Evolutionary conservation across 345 rosid genomes (phyloP).

Genomic region (Sisymbrium altissimum): DNA sequence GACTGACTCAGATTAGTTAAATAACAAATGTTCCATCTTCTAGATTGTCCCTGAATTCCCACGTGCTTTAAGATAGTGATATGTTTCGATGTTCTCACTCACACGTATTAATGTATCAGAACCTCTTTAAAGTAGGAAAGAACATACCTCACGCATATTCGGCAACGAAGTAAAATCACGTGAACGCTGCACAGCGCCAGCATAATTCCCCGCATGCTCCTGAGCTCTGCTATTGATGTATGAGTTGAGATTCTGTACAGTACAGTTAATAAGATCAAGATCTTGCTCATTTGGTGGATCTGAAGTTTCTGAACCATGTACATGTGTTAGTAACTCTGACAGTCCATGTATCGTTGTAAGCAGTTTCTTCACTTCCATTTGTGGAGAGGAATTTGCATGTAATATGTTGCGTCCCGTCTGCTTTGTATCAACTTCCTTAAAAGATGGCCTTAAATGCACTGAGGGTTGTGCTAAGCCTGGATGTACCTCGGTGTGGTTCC

Average conservation of each 20-base stretch:
- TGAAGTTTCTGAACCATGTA: constrained; percentile 34
- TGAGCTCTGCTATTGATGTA: constrained; percentile 29
- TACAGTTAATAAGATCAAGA: constrained; percentile 37
- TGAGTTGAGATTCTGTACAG: constrained; percentile 42
- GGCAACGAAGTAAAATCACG: constrained; percentile 14
- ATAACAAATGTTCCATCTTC: background rate
- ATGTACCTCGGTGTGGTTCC: background rate
- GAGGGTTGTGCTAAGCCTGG: background rate
- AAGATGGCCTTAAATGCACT: background rate
- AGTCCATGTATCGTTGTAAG: constrained; percentile 42
- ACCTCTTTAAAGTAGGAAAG: background rate
- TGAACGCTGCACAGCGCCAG: constrained; percentile 19
- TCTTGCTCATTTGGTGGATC: constrained; percentile 38
- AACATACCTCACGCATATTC: constrained; percentile 40
- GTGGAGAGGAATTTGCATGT: background rate
- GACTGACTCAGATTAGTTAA: background rate
- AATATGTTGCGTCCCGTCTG: background rate
- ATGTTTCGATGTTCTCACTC: background rate
- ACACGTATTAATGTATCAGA: background rate
- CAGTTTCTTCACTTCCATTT: constrained; percentile 38
- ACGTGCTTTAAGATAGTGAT: background rate
- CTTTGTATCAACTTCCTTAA: background rate
- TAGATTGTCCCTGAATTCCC: background rate
- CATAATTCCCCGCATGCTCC: constrained; percentile 21
- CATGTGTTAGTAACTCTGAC: constrained; percentile 43